A percentile compares a stretch with the other conserved stretches of the same genome.
These are phyloP conservation scores for Taphrina sp. DNA, from an alignment of 1,139 yeast genomes.

Conservation along the genomic window DNA sequence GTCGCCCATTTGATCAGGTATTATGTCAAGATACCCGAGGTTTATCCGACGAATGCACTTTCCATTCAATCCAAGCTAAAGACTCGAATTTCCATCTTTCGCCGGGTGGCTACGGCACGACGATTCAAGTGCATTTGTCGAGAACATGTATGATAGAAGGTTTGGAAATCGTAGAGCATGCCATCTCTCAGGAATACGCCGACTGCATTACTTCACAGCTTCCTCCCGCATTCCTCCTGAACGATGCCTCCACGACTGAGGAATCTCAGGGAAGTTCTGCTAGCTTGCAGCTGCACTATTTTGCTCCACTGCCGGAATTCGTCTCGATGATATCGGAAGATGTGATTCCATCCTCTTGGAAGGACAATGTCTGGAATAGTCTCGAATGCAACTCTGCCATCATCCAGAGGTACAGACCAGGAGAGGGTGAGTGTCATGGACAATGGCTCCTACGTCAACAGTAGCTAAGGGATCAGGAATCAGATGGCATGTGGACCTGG, in stretches of 20 bases:
- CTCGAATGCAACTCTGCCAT: slow-evolving; percentile 17
- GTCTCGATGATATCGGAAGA: slow-evolving; percentile 17
- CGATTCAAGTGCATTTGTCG: too few relatives aligned
- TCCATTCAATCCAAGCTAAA: too few relatives aligned
- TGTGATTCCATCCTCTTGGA: slow-evolving; percentile 23
- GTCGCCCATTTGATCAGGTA: too few relatives aligned
- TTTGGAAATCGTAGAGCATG: slow-evolving; percentile 13
- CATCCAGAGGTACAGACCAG: slow-evolving; percentile 20
- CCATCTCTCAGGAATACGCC: slow-evolving; percentile 17
- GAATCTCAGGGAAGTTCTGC: too few relatives aligned
- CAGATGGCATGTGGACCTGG: slow-evolving; percentile 28
- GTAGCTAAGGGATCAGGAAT: slow-evolving; percentile 4
- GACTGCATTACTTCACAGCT: not conserved
- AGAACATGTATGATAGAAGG: slow-evolving; percentile 11
- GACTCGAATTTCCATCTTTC: too few relatives aligned
- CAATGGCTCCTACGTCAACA: not conserved
- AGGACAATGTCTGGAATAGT: slow-evolving; percentile 21
- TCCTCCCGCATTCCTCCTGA: slow-evolving; percentile 1
- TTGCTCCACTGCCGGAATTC: slow-evolving; percentile 23
- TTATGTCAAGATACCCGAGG: too few relatives aligned
- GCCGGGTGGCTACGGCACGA: too few relatives aligned
- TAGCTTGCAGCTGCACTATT: slow-evolving; percentile 23
- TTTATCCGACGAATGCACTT: too few relatives aligned
- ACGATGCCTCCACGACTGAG: too few relatives aligned
- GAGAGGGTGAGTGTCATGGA: slow-evolving; percentile 5